Evolutionary conservation across 768 basidiomycete genomes (phyloP), one percentile per base, ranked within the genome.

Genomic region (Termitomyces sp.): DNA sequence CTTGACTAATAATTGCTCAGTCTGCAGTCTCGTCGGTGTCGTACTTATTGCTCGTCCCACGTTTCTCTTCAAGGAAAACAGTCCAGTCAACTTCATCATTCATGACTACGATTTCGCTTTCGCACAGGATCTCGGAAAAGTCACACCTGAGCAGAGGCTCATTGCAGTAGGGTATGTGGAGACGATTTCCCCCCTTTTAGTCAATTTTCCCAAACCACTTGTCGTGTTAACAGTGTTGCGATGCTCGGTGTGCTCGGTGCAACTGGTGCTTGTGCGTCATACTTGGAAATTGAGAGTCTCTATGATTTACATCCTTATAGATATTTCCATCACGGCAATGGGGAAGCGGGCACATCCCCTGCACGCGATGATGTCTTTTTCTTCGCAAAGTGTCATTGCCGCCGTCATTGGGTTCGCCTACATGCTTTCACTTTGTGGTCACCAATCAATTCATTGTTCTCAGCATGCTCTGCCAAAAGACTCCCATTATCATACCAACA

Each of bases 41-140:
- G 69, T 95, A 14, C 76, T 94, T 8, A 92, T 97, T 52, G 90
- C 93, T 12, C 79, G 91, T 38, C 94, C 94, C 0, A 73, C 79
- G 0, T 84, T 85, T 54, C 64, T 97, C 7, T 95, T 97, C 64
- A 57, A 61, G 56, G 51, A 54, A 60, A 10, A 61, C 13, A 2
- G 35, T n/a, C 41, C 48, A n/a, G 30, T 43, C 7, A 33, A 51
- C 43, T 41, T 55, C n/a, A 28, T 55, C 9, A 23, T 55, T n/a
- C 51, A 54, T 9, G 59, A 47, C 26, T 30, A 44, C 23, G 60
- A 28, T 72, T 69, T 44, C 5, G 44, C 30, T 0, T 49, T 36
- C 64, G 16, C 65, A 55, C 23, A 71, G 77, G 33, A 56, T 23
- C 47, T 56, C 0, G 70, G 70, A 13, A 69, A 70, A 50, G 73